Percentiles rank a stretch among this genome's conserved stretches.
phyloP scores from a whole-genome alignment of 2,329 filamentous ascomycete species.

The Cladosporium sp. region DNA sequence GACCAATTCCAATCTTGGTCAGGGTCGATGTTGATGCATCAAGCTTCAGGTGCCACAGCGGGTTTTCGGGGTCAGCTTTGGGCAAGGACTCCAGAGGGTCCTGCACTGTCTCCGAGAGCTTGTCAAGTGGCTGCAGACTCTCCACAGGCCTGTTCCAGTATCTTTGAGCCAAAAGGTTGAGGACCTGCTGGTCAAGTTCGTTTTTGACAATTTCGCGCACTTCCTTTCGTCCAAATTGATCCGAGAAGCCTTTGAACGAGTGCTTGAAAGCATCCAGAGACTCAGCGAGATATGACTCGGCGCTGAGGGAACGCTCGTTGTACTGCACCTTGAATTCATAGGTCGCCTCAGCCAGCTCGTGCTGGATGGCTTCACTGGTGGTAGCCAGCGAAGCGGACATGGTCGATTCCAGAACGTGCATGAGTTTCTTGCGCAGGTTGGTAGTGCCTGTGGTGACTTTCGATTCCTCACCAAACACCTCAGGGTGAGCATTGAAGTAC shows the following conservation, averaged over 20 bases:
- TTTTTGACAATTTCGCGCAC: slow-evolving; percentile 86
- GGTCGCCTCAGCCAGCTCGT: slow-evolving; percentile 92
- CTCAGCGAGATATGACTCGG: slow-evolving; percentile 94
- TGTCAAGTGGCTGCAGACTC: slow-evolving; percentile 59
- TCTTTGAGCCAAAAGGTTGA: slow-evolving; percentile 85
- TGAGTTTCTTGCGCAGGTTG: slow-evolving; percentile 87
- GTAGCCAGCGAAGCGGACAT: slow-evolving; percentile 90
- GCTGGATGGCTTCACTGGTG: slow-evolving; percentile 86
- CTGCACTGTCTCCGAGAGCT: slow-evolving; percentile 22
- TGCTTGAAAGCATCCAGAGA: slow-evolving; percentile 96
- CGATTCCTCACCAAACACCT: slow-evolving; percentile 70
- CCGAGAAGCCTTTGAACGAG: slow-evolving; percentile 89
- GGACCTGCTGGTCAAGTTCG: slow-evolving; percentile 88
- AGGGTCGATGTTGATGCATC: slow-evolving; percentile 86
- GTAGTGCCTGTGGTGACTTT: slow-evolving; percentile 76
- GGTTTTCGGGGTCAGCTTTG: slow-evolving; percentile 76
- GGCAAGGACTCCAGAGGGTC: slow-evolving; percentile 61
- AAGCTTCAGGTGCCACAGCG: slow-evolving; percentile 91
- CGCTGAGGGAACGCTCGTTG: slow-evolving; percentile 90
- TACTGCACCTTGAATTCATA: slow-evolving; percentile 99
- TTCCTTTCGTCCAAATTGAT: slow-evolving; percentile 82
- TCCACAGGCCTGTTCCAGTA: slow-evolving; percentile 97
- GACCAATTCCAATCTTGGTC: slow-evolving; percentile 89
- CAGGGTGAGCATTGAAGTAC: slow-evolving; percentile 79
- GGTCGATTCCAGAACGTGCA: slow-evolving; percentile 93